A percentile compares a stretch with the other conserved stretches of the same genome.
Evolutionary conservation across 345 rosid genomes (phyloP).

Genomic region (Boechera divaricarpa): DNA sequence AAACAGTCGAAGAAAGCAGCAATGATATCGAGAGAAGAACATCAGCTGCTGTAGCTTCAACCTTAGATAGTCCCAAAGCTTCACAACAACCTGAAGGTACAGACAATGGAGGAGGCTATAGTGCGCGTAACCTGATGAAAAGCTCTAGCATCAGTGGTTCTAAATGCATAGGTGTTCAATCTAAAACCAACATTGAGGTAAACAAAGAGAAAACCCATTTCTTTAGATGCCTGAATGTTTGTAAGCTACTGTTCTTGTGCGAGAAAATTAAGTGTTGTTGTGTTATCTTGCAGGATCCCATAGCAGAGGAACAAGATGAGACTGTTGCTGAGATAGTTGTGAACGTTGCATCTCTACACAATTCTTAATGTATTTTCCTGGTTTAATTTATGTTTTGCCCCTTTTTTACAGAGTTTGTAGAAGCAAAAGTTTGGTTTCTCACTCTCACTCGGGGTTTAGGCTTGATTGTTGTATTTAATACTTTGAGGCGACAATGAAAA

Average conservation of each 20-base stretch:
- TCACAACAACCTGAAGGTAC: conserved; percentile 47
- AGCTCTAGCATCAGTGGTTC: conserved; percentile 96
- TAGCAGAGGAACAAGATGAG: conserved; percentile 57
- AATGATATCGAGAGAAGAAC: conserved; percentile 49
- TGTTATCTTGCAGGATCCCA: conserved; percentile 44
- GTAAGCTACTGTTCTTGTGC: not conserved
- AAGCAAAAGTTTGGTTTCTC: conserved; percentile 30
- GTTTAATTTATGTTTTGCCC: not conserved
- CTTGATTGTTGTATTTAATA: conserved; percentile 25
- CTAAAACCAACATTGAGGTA: conserved; percentile 57
- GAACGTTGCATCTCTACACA: conserved; percentile 57
- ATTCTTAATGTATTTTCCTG: conserved; percentile 20
- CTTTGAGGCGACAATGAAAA: not conserved
- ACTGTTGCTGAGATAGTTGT: conserved; percentile 51
- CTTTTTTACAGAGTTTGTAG: conserved; percentile 19
- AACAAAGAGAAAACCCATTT: not conserved
- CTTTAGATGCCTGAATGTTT: conserved; percentile 1
- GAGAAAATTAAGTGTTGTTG: not conserved
- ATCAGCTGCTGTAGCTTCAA: conserved; percentile 54
- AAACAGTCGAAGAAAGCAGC: conserved; percentile 41
- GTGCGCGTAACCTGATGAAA: conserved; percentile 76
- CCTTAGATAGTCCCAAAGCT: conserved; percentile 56
- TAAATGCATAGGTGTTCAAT: conserved; percentile 69
- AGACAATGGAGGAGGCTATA: conserved; percentile 50
- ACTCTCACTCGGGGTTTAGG: conserved; percentile 28